Base-by-base conservation (phyloP, 176 grass and related monocot genomes). In the Olyra latifolia region DNA sequence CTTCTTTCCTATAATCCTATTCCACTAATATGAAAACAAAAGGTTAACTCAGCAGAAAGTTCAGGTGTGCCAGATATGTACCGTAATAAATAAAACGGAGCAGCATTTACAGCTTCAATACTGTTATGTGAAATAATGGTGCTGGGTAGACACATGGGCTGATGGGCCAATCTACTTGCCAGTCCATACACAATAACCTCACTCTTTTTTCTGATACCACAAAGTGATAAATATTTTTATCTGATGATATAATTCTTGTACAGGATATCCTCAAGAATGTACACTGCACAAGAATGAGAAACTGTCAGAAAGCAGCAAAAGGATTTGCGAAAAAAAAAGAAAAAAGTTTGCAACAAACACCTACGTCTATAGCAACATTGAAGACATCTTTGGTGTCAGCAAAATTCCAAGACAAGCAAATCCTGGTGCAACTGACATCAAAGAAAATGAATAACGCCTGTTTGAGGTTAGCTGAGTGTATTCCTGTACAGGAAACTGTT, bases 271-370 rank as follows among this genome's bases (percentile, higher is more conserved):
- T 14, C 40, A 19, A 19, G 17, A 52, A 7, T 65, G 47, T 80
- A 32, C 66, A 66, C 50, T 48, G 28, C 59, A 49, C 69, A 80
- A 49, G 15, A 58, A 80, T 20, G 10, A 13, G 2, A 40, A 59
- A 74, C n/a, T 87, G 41, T 87, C 78, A 87, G 78, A n/a, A 68
- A 75, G 17, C 5, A 23, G 15, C 20, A 14, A 7, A 79, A 73
- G 45, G 35, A 72, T 56, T 38, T 54, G 12, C 30, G 24, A 20
- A 56, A 62, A 35, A 35, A n/a, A n/a, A n/a, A n/a, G n/a, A 62
- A 72, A 32, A 47, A 75, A 17, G 32, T 62, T n/a, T 52, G 16
- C 41, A 41, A 52, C 23, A 24, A 69, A 53, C 52, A 75, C 47
- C 28, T 79, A 69, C 30, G 39, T 54, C 29, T 53, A 38, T 72